Evolutionary conservation across 768 basidiomycete species (phyloP), one percentile per base, ranked within the genome.

Genomic region (Suillus spraguei): DNA sequence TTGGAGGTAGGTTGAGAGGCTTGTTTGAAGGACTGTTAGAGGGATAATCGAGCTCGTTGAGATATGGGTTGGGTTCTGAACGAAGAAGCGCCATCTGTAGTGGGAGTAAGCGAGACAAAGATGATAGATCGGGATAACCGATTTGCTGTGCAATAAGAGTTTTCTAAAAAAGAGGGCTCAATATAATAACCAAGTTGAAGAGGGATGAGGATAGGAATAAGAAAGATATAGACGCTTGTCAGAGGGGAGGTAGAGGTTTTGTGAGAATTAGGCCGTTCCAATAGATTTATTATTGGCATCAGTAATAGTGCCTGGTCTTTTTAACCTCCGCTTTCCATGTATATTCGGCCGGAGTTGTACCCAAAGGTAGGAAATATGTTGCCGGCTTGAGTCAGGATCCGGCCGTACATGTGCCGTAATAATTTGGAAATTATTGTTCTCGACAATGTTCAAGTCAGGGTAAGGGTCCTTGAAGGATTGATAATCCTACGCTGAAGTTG

Each of bases 31-130:
- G 75, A 11, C 73, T 75, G 6, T 61, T 64, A 0, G 75, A 38
- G 1, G 60, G 72, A 28, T 69, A 76, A 33, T 75, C 74, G 0
- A 71, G 42, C 32, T 74, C 74, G 33, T 59, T 62, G 11, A 59
- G 60, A 60, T 73, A 74, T 2, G 44, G 59, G 0, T 36, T 4
- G 0, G 64, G 22, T 39, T 76, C 74, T 14, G 70, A 59, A 59
- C 70, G 75, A 35, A 75, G 68, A n/a, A 75, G 75, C 33, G 74
- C 59, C 74, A 75, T 75, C 53, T 63, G 5, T 17, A 1, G 17
- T 3, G 20, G 13, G 33, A n/a, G 42, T 38, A 8, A 8, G 22
- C 22, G 2, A 41, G 64, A 62, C 53, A 50, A 32, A 22, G 41
- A 5, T 22, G 46, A 13, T 52, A 39, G 60, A 55, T 39, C 36